Evolutionary conservation across 176 grass and related monocot genomes (phyloP), one percentile per base, ranked within the genome.

Genomic region (Rhynchospora tenuis): DNA sequence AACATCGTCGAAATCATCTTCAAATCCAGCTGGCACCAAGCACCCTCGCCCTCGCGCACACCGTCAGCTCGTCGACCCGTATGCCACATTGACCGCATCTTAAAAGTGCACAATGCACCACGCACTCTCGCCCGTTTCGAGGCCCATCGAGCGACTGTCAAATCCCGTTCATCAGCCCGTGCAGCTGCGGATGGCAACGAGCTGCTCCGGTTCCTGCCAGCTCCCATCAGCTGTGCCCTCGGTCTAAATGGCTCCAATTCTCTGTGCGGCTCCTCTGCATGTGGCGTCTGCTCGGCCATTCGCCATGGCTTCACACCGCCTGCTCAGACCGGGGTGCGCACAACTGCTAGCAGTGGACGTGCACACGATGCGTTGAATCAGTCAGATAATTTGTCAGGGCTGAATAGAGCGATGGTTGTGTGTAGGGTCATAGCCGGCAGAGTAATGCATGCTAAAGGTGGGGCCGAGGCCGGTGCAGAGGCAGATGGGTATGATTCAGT

Each of bases 1-100:
- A 95, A 89, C 89, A 99, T 99, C 56, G 96, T 99, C 81, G 96
- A 99, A 86, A 99, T 99, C 67, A 99, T 99, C 86, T 95, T 99
- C 80, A 99, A 99, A 80, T 99, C 96, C 1, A 99, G 96, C 89
- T 99, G 96, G 96, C 92, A 96, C 85, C 89, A 62, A 0, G 91
- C 83, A 75, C 75, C 66, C 60, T 23, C 80, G 22, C 33, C 33
- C 1, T 38, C 23, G 14, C 23, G 33, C 45, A 20, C 20, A 52
- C 80, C 15, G 13, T 0, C 2, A 56, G 50, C 48, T 48, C 73
- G 48, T 77, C 43, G 82, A n/a, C 84, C 93, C 31, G 89, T 93
- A 44, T 93, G 87, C 83, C 86, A 89, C 24, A 81, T 99, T 69
- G 93, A 93, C 16, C 91, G 91, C 80, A 99, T 99, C 84, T 86